Evolutionary conservation across 176 grass and related monocot genomes (phyloP).

Genomic region (Metroxylon sagu): DNA sequence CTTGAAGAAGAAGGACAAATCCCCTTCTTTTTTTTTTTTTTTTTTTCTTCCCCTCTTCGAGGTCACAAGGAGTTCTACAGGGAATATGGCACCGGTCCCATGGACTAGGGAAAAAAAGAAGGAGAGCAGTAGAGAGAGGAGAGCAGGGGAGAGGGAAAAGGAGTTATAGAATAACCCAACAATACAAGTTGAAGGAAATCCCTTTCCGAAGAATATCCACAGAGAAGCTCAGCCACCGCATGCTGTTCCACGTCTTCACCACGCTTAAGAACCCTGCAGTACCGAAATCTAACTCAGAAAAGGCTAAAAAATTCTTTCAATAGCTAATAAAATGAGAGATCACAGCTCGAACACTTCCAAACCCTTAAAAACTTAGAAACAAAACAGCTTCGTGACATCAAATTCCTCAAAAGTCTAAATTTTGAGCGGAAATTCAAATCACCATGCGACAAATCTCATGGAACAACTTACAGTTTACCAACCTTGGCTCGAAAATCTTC

Average conservation of each 20-base stretch:
- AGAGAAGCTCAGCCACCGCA: constrained; percentile 53
- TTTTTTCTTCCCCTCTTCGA: no score
- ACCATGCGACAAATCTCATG: no score
- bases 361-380: no score
- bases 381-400: no score
- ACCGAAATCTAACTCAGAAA: constrained; percentile 8
- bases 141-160: not conserved
- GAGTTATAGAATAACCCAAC: constrained; percentile 73
- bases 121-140: not conserved
- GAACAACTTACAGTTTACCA: no score
- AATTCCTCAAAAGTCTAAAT: no score
- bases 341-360: no score
- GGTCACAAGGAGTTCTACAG: not conserved
- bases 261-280: constrained; percentile 11
- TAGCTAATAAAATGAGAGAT: no score
- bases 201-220: constrained; percentile 55
- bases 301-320: no score
- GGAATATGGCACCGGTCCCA: not conserved
- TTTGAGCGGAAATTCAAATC: no score
- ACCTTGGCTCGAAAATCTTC: no score
- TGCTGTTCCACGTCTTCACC: constrained; percentile 25
- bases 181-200: constrained; percentile 81
- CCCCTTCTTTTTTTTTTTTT: no score
- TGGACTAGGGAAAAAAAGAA: not conserved
- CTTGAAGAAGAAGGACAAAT: not conserved